These are phyloP conservation scores for Sclerotinia glacialis DNA, from an alignment of 2,329 filamentous ascomycete species.

Conservation along the genomic window DNA sequence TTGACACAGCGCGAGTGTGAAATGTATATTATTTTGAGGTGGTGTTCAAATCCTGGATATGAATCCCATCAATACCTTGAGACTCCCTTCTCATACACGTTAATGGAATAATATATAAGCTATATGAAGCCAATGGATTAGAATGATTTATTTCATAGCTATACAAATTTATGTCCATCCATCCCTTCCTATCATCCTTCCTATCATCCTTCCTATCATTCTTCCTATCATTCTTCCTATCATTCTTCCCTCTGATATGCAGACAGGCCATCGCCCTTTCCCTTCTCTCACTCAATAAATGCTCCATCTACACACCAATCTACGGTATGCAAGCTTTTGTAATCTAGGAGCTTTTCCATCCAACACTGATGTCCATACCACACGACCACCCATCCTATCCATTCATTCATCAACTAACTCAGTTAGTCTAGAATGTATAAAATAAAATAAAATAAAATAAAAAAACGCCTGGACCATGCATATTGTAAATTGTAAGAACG, in stretches of 20 bases:
- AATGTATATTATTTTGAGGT: neutral
- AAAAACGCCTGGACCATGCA: constrained; percentile 6
- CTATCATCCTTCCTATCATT: no score
- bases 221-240: no score
- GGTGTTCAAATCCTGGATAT: neutral
- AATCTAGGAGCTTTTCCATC: neutral
- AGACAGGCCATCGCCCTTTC: neutral
- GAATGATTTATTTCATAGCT: no score
- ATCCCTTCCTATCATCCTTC: neutral
- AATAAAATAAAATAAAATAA: neutral
- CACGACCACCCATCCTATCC: neutral
- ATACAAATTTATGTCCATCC: neutral
- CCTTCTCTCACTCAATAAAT: neutral
- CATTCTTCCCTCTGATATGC: no score
- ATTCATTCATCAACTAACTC: neutral
- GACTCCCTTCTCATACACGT: neutral
- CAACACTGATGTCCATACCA: neutral
- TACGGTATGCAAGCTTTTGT: neutral
- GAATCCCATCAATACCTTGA: neutral
- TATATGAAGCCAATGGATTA: neutral
- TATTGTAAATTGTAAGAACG: neutral
- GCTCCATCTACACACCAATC: neutral
- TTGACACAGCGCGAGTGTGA: neutral
- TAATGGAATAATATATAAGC: neutral
- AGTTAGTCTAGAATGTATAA: neutral